These are phyloP conservation scores for Cronartium quercuum DNA, from an alignment of 1,284 basidiomycete genomes.

Conservation along the genomic window DNA sequence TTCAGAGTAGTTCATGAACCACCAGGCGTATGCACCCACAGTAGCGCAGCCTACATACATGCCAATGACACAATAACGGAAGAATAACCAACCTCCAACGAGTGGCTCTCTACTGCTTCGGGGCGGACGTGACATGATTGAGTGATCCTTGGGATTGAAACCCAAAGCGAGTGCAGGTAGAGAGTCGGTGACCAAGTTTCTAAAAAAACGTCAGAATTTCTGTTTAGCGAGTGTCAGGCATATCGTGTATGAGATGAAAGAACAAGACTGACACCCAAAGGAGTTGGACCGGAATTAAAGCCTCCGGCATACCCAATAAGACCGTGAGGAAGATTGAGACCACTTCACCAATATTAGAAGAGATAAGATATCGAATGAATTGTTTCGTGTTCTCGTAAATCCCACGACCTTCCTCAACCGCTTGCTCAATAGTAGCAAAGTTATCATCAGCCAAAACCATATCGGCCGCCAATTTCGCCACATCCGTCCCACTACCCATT, in stretches of 20 bases:
- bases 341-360: constrained; percentile 96
- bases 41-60: constrained; percentile 90
- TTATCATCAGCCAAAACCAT: constrained; percentile 54
- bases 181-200: constrained; percentile 59
- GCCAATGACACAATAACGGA: constrained; percentile 89
- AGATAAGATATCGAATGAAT: constrained; percentile 72
- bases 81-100: constrained; percentile 86
- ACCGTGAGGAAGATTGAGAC: constrained; percentile 98
- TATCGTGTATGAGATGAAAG: too few relatives aligned
- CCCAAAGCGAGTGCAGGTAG: constrained; percentile 96
- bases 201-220: background rate
- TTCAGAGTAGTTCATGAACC: constrained; percentile 84
- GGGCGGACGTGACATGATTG: constrained; percentile 90
- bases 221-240: background rate
- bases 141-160: constrained; percentile 92
- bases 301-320: constrained; percentile 94
- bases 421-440: constrained; percentile 52
- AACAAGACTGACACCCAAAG: constrained; percentile 68
- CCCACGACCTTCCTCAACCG: constrained; percentile 77
- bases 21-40: constrained; percentile 96
- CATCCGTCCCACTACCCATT: constrained; percentile 53
- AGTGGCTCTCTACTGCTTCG: constrained; percentile 81
- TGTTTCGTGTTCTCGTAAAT: constrained; percentile 99
- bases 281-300: constrained; percentile 92
- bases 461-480: constrained; percentile 52